Evolutionary conservation across 805 yeast species (phyloP).

Genomic region (Diddensiella caesifluorescens): DNA sequence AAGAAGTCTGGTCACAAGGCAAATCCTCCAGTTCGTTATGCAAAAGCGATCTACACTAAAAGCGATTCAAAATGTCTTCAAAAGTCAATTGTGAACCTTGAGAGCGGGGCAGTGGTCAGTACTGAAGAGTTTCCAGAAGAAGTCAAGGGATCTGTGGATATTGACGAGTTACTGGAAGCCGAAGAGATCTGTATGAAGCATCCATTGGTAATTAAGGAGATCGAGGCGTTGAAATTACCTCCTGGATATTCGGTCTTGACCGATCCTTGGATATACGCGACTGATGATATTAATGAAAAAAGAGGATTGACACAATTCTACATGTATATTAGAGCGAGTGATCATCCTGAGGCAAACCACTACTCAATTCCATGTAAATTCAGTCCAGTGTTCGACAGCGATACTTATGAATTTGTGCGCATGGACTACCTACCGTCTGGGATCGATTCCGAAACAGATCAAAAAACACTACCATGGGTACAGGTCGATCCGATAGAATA

Average conservation of each 20-base stretch:
- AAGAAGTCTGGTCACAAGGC: conserved; percentile 45
- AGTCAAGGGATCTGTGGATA: conserved; percentile 59
- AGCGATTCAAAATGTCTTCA: conserved; percentile 5
- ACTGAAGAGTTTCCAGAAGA: conserved; percentile 50
- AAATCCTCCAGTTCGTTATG: conserved; percentile 57
- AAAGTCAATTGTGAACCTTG: conserved; percentile 63
- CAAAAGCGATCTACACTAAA: conserved; percentile 49
- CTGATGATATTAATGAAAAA: conserved; percentile 54
- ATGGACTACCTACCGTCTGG: conserved; percentile 74
- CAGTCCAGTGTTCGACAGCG: conserved; percentile 77
- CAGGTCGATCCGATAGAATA: conserved; percentile 59
- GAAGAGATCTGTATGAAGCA: conserved; percentile 49
- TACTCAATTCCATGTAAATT: conserved; percentile 71
- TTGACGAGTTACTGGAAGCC: conserved; percentile 54
- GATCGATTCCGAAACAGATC: conserved; percentile 59
- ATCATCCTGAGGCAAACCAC: conserved; percentile 28
- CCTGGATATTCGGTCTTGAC: conserved; percentile 46
- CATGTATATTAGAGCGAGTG: conserved; percentile 57
- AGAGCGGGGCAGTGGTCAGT: conserved; percentile 57
- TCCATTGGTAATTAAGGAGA: conserved; percentile 57
- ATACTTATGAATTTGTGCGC: conserved; percentile 59
- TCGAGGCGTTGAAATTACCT: conserved; percentile 63
- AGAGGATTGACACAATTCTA: conserved; percentile 51
- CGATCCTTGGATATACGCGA: conserved; percentile 83
- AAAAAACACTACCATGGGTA: conserved; percentile 64